Evolutionary conservation across 2,329 filamentous ascomycete species (phyloP).

Genomic region (Neospermospora avenae): DNA sequence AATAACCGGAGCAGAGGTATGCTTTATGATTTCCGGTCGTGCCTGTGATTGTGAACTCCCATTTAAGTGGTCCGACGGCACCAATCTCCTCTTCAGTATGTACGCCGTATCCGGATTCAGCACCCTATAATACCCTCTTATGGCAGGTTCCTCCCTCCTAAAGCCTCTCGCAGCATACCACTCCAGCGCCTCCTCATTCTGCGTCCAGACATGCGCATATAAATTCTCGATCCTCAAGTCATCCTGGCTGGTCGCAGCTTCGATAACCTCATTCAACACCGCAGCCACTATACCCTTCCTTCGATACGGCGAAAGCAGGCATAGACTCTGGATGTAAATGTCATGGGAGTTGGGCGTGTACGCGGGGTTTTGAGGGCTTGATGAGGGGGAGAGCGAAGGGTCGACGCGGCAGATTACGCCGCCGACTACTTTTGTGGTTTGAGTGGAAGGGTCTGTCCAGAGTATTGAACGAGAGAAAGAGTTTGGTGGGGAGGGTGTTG

Average conservation of each 20-base stretch:
- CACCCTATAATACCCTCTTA: conserved; percentile 60
- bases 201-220: conserved; percentile 67
- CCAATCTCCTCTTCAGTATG: conserved; percentile 48
- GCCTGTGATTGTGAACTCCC: neutral
- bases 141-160: conserved; percentile 40
- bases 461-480: conserved; percentile 57
- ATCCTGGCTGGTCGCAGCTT: conserved; percentile 35
- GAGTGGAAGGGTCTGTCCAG: conserved; percentile 45
- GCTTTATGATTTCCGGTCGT: conserved; percentile 35
- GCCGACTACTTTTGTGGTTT: conserved; percentile 51
- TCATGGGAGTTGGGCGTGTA: conserved; percentile 38
- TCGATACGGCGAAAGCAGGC: conserved; percentile 61
- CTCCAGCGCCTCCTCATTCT: conserved; percentile 58
- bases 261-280: conserved; percentile 42
- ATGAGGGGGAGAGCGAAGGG: conserved; percentile 34
- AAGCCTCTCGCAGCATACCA: conserved; percentile 63
- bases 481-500: conserved; percentile 34
- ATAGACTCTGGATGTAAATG: conserved; percentile 64
- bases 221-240: conserved; percentile 40
- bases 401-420: conserved; percentile 61
- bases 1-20: conserved; percentile 42
- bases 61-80: conserved; percentile 28
- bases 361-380: conserved; percentile 18
- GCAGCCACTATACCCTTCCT: conserved; percentile 56
- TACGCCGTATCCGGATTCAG: conserved; percentile 60